Evolutionary conservation across 805 yeast species (phyloP), one percentile per base, ranked within the genome.

Genomic region (Yueomyces sinensis): DNA sequence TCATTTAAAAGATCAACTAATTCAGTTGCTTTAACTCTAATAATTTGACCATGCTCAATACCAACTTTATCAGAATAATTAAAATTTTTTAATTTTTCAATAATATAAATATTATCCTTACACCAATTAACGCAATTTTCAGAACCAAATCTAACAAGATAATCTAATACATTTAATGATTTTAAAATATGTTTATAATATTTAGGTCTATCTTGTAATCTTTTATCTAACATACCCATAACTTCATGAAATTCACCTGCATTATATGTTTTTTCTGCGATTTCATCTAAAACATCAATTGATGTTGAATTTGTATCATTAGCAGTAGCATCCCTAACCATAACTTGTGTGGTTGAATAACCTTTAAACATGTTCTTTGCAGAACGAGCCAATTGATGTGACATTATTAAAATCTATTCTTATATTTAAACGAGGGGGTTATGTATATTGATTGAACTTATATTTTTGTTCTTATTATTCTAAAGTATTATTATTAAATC

Each of bases 181-280:
- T 89, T 91, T 42, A 91, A 87, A 33, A 89, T 86, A 55, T 89
- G 98, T 44, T 95, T 72, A 96, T 96, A 89, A 61, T 89, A 82
- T 56, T 86, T 87, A 40, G 96, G 96, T 63, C 86, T 87, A 54
- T 89, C 97, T 51, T 87, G 89, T 43, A 89, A 62, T 42, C 98
- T 70, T 44, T 84, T 74, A 60, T 89, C 96, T 31, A 89, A 59
- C 78, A 89, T 83, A 50, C 87, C 96, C 93, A 89, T 81, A 32
- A 86, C 74, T 52, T 86, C 94, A 49, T 83, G 67, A 47, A 86
- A 75, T 46, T 83, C 93, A 5, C 78, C 74, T 41, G 62, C 60
- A 39, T 76, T 80, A 52, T 70, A 78, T 1, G 95, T 81, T 44
- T 72, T 66, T 34, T 73, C 68, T 2, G 94, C 79, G 25, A 89